A percentile compares a stretch with the other conserved stretches of the same genome.
phyloP scores from a whole-genome alignment of 441 rosid species.

The Sinapis alba region DNA sequence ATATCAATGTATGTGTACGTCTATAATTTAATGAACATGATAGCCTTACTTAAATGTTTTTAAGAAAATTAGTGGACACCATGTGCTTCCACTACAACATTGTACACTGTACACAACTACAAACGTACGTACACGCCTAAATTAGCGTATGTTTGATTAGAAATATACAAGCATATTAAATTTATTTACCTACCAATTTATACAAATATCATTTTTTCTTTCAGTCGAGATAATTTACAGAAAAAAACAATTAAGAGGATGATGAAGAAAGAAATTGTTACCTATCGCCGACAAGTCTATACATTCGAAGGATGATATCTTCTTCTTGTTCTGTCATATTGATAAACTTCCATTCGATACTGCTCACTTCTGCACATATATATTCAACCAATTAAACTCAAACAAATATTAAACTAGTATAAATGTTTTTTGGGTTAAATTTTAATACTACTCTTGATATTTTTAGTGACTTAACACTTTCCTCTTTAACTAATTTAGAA shows the following conservation, averaged over 20 bases:
- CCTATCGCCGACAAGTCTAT: slow-evolving; percentile 78
- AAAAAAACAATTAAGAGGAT: background rate
- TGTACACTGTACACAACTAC: slow-evolving; percentile 22
- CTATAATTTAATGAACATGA: slow-evolving; percentile 8
- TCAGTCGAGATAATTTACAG: background rate
- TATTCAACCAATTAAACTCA: background rate
- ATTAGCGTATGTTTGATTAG: background rate
- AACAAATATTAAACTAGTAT: background rate
- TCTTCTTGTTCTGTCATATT: slow-evolving; percentile 72
- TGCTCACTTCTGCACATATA: slow-evolving; percentile 60
- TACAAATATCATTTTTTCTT: background rate
- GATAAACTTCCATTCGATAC: slow-evolving; percentile 69
- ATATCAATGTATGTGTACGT: background rate
- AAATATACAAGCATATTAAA: background rate
- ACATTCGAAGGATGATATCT: slow-evolving; percentile 80
- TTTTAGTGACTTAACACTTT: background rate
- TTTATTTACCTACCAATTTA: background rate
- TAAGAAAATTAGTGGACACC: slow-evolving; percentile 20
- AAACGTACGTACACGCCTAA: slow-evolving; percentile 12
- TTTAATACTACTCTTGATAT: background rate
- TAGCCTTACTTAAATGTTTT: background rate
- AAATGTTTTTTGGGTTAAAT: background rate
- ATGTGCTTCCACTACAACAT: slow-evolving; percentile 26
- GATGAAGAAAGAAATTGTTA: slow-evolving; percentile 22
- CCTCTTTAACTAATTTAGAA: slow-evolving; percentile 5